Conservation (phyloP, 2,329 filamentous ascomycete species). For the Ciborinia camelliae region DNA sequence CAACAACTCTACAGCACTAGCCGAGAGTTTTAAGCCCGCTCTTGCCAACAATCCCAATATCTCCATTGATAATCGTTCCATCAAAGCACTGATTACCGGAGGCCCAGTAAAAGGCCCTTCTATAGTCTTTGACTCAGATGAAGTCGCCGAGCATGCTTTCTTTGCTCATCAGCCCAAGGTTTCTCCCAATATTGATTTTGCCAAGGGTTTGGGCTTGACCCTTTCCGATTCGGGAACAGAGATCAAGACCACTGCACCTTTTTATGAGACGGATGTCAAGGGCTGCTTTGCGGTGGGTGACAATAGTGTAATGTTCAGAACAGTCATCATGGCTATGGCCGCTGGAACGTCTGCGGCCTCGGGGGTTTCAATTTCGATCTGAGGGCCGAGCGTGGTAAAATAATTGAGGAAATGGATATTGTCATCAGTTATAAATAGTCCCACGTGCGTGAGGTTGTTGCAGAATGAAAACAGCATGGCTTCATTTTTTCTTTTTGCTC, state of each 20-base stretch:
- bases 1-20: not conserved
- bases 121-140: not conserved
- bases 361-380: not conserved
- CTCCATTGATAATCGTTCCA: not conserved
- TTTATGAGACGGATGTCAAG: constrained; percentile 16
- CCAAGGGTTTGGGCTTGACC: constrained; percentile 5
- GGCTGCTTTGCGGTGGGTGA: constrained; percentile 18
- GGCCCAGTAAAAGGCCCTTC: not conserved
- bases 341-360: not conserved
- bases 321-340: not conserved
- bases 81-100: not conserved
- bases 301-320: not conserved
- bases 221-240: constrained; percentile 6
- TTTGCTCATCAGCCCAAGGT: not conserved
- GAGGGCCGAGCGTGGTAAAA: not conserved
- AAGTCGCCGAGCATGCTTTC: not conserved
- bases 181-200: not conserved
- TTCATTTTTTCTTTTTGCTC: not conserved
- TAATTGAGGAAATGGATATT: not conserved
- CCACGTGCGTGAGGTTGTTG: not conserved
- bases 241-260: constrained; percentile 14
- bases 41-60: not conserved
- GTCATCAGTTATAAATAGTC: not conserved
- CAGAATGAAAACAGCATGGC: not conserved
- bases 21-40: not conserved